Base-by-base conservation (phyloP, 768 basidiomycete species). In the Lactifluus pinguis region DNA sequence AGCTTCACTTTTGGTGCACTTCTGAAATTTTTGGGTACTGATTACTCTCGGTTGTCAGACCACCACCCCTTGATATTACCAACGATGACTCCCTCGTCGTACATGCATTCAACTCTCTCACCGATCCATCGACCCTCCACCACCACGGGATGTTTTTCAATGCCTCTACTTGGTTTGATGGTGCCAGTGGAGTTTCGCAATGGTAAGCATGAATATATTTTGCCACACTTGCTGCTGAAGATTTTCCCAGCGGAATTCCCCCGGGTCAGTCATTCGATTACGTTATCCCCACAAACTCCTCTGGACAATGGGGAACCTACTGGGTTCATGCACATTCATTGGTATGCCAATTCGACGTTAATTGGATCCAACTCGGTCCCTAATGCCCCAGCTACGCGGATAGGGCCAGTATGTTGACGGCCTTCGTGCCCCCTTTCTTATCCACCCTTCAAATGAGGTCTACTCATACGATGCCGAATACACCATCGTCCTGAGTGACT, bases 81-180 rank as follows among this genome's bases (percentile, higher is more conserved):
- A 79, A 82, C 6, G 79, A 78, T 19, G 92, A 98, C 71, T 81
- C 82, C 0, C 76, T 97, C 34, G 67, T 87, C 32, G 78, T 98
- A 0, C 94, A 98, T 69, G 83, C 85, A 6, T 77, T 76, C 30
- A 93, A 95, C 72, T 81, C 80, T 2, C 72, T 95, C 57, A 83
- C 87, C 56, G 64, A 75, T 29, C 80, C 85, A 0, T 80, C 88
- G 0, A 79, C 86, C 0, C 75, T 98, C 14, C 95, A 98, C 71
- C 88, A 95, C 69, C 95, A 97, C 73, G 95, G 95, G 63, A 91
- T 95, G 87, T 93, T 84, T 75, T 93, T 97, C 79, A 95, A 94
- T 71, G 79, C 82, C 1, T 80, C 88, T 0, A 81, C 83, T 17
- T 97, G 89, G 85, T 87, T 86, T 78, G 95, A 98, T 71, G 95